Evolutionary conservation across 1,139 yeast species (phyloP).

Genomic region (Pichiaceae sp.): DNA sequence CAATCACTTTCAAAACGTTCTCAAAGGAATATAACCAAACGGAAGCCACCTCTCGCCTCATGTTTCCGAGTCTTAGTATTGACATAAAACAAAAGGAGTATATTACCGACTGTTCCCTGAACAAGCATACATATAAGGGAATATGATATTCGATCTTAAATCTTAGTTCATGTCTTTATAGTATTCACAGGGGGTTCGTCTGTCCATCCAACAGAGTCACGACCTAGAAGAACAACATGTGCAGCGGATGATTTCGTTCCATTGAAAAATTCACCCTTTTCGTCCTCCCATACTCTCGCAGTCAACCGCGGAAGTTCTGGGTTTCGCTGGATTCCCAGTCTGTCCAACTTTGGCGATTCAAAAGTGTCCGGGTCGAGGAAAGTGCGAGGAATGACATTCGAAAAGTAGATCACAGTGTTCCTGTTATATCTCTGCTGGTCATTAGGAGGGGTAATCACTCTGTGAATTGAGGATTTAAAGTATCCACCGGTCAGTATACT

Average conservation of each 20-base stretch:
- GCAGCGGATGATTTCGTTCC: background rate
- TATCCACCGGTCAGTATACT: constrained; percentile 42
- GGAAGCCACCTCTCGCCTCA: background rate
- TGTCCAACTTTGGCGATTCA: constrained; percentile 29
- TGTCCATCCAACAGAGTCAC: no score
- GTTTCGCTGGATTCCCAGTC: constrained; percentile 25
- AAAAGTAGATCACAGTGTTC: constrained; percentile 36
- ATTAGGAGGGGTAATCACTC: constrained; percentile 38
- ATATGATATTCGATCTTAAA: no score
- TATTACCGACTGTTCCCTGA: background rate
- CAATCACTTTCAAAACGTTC: background rate
- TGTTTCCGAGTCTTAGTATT: background rate
- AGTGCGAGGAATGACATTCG: background rate
- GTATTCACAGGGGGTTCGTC: no score
- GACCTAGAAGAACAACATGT: background rate
- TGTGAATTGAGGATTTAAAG: constrained; percentile 38
- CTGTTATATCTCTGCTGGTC: constrained; percentile 33
- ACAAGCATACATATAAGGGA: no score
- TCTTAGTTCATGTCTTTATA: no score
- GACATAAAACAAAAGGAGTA: background rate
- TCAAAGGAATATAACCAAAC: background rate
- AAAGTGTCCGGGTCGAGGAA: constrained; percentile 23
- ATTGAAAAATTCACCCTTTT: constrained; percentile 17
- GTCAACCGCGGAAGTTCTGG: constrained; percentile 22
- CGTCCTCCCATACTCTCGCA: constrained; percentile 14